Conservation (phyloP, 192 early-diverging fungal genomes). For the Coemansia sp. region DNA sequence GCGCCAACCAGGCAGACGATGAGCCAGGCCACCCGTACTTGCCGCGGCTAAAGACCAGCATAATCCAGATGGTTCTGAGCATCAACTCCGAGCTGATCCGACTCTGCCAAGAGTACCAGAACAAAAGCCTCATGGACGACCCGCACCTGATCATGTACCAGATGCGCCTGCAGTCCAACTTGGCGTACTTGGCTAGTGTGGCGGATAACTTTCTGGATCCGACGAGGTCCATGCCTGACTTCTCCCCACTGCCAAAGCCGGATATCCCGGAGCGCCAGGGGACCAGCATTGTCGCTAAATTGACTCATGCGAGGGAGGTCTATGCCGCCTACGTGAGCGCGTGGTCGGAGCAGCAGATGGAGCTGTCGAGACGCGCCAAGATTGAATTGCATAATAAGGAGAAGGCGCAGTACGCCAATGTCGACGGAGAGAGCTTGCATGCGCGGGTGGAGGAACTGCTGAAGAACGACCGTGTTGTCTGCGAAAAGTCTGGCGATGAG, state of each 20-base stretch:
- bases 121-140: conserved; percentile 59
- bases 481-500: conserved; percentile 42
- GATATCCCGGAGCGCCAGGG: conserved; percentile 28
- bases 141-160: conserved; percentile 60
- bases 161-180: conserved; percentile 62
- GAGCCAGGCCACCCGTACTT: conserved; percentile 39
- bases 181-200: conserved; percentile 62
- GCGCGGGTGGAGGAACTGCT: conserved; percentile 37
- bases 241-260: conserved; percentile 39
- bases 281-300: conserved; percentile 27
- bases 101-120: conserved; percentile 62
- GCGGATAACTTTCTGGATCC: conserved; percentile 58
- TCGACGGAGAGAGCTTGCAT: conserved; percentile 35
- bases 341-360: conserved; percentile 41
- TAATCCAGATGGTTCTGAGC: conserved; percentile 57
- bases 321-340: conserved; percentile 34
- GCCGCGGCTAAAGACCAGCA: conserved; percentile 52
- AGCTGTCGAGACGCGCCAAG: conserved; percentile 43
- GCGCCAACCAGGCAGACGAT: conserved; percentile 18
- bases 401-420: conserved; percentile 13
- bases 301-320: conserved; percentile 42
- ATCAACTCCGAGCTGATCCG: conserved; percentile 63
- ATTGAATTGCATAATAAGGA: conserved; percentile 17
- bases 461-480: conserved; percentile 33
- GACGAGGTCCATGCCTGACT: conserved; percentile 35